A percentile compares a stretch with the other conserved stretches of the same genome.
These are phyloP conservation scores for Viridothelium virens DNA, from an alignment of 495 filamentous ascomycete species.

Conservation along the genomic window DNA sequence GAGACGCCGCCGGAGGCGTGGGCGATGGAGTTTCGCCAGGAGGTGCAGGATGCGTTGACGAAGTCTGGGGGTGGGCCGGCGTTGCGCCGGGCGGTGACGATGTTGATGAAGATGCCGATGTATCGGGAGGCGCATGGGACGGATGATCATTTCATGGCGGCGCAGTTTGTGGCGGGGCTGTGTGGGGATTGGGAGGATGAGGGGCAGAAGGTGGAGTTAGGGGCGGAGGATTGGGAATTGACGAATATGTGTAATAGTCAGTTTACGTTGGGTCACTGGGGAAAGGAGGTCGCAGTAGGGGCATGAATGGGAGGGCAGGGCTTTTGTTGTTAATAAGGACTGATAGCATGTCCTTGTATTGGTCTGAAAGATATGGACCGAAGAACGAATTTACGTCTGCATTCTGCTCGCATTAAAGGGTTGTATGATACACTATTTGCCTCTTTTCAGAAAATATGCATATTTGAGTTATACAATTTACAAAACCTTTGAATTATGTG, in stretches of 20 bases:
- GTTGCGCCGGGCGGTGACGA: constrained; percentile 44
- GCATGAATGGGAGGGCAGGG: background rate
- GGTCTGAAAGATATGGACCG: too few species aligned
- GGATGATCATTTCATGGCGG: constrained; percentile 57
- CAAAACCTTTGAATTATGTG: too few species aligned
- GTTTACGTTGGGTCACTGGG: constrained; percentile 40
- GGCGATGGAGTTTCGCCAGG: constrained; percentile 54
- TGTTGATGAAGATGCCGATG: constrained; percentile 54
- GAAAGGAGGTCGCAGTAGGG: constrained; percentile 3
- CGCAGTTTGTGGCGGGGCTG: constrained; percentile 50
- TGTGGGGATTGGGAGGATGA: constrained; percentile 41
- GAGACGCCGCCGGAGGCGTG: constrained; percentile 47
- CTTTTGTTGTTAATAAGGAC: background rate
- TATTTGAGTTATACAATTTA: too few species aligned
- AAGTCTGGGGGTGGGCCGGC: constrained; percentile 41
- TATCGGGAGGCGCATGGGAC: constrained; percentile 56
- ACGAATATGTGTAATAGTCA: constrained; percentile 59
- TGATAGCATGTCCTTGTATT: too few species aligned
- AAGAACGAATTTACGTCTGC: too few species aligned
- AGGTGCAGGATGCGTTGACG: constrained; percentile 47
- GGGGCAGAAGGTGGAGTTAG: constrained; percentile 37
- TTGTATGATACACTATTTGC: too few species aligned
- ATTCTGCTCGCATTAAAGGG: too few species aligned
- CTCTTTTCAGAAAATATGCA: too few species aligned
- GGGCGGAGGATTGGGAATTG: constrained; percentile 56